Percentiles rank a stretch among this genome's conserved stretches.
phyloP scores from a whole-genome alignment of 257 asterid genomes.

The Phtheirospermum japonicum region DNA sequence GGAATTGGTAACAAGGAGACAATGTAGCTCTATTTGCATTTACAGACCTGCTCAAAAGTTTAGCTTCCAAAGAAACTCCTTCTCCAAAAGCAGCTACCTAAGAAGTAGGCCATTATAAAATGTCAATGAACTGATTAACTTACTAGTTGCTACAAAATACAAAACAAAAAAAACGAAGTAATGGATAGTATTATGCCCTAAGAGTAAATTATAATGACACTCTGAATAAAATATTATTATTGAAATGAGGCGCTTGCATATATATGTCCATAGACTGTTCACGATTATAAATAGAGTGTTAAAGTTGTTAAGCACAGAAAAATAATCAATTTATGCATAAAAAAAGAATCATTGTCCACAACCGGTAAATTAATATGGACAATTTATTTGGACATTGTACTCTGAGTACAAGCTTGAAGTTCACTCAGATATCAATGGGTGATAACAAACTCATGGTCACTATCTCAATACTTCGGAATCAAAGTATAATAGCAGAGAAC shows the following conservation, averaged over 20 bases:
- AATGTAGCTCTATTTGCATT: slow-evolving; percentile 20
- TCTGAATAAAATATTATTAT: background rate
- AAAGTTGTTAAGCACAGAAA: background rate
- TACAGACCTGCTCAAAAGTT: slow-evolving; percentile 80
- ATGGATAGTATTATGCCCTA: background rate
- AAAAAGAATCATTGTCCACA: background rate
- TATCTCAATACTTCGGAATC: background rate
- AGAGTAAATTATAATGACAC: background rate
- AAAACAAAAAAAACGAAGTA: background rate
- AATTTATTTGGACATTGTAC: background rate
- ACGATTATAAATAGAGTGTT: background rate
- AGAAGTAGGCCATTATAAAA: slow-evolving; percentile 28
- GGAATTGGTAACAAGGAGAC: slow-evolving; percentile 24
- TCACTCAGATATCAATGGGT: background rate
- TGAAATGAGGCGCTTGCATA: background rate
- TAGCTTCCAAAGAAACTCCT: slow-evolving; percentile 96
- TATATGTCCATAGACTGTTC: background rate
- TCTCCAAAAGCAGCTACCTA: slow-evolving; percentile 97
- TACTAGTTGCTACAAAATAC: slow-evolving; percentile 9
- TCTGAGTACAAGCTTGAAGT: background rate
- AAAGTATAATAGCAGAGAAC: background rate
- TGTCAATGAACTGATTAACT: slow-evolving; percentile 20
- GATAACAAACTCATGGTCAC: background rate
- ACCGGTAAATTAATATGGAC: background rate
- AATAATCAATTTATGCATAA: background rate